Evolutionary conservation across 805 yeast species (phyloP).

Genomic region (Yarrowia porcina): DNA sequence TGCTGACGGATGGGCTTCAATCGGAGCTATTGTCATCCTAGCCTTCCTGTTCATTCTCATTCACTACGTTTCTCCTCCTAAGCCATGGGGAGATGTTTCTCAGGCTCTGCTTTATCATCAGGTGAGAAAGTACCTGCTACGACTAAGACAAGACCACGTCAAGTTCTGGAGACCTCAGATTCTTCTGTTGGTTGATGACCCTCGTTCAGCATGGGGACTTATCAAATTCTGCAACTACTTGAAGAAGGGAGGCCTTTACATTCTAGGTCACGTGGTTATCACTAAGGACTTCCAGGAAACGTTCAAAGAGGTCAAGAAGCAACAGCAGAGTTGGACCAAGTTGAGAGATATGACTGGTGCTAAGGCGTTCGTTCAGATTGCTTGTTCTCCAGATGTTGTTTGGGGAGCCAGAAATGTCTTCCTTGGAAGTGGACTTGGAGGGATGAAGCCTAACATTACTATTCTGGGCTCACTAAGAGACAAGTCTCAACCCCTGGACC

Average conservation of each 20-base stretch:
- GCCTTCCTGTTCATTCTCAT: slow-evolving; percentile 67
- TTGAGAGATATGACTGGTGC: slow-evolving; percentile 72
- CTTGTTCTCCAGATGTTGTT: slow-evolving; percentile 77
- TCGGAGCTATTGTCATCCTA: slow-evolving; percentile 65
- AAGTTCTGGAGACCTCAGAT: slow-evolving; percentile 99
- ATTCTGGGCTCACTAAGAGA: slow-evolving; percentile 86
- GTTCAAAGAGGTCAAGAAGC: slow-evolving; percentile 64
- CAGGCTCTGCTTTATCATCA: slow-evolving; percentile 94
- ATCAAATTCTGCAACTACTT: slow-evolving; percentile 90
- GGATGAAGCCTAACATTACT: slow-evolving; percentile 95
- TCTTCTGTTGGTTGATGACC: slow-evolving; percentile 81
- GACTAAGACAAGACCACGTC: slow-evolving; percentile 86
- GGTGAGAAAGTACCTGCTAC: slow-evolving; percentile 81
- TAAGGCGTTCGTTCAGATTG: slow-evolving; percentile 92
- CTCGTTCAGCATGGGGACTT: slow-evolving; percentile 86
- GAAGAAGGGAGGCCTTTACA: slow-evolving; percentile 92
- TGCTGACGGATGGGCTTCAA: slow-evolving; percentile 88
- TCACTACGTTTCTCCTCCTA: slow-evolving; percentile 90
- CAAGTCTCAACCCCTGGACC: slow-evolving; percentile 32
- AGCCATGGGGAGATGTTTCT: slow-evolving; percentile 97
- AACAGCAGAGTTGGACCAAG: slow-evolving; percentile 77
- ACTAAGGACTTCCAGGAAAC: slow-evolving; percentile 59
- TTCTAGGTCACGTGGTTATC: slow-evolving; percentile 87
- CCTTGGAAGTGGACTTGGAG: slow-evolving; percentile 95
- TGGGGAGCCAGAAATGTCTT: slow-evolving; percentile 96